Percentiles rank a stretch among this genome's conserved stretches.
Evolutionary conservation across 805 yeast species (phyloP).

Genomic region (Metschnikowia lunata): DNA sequence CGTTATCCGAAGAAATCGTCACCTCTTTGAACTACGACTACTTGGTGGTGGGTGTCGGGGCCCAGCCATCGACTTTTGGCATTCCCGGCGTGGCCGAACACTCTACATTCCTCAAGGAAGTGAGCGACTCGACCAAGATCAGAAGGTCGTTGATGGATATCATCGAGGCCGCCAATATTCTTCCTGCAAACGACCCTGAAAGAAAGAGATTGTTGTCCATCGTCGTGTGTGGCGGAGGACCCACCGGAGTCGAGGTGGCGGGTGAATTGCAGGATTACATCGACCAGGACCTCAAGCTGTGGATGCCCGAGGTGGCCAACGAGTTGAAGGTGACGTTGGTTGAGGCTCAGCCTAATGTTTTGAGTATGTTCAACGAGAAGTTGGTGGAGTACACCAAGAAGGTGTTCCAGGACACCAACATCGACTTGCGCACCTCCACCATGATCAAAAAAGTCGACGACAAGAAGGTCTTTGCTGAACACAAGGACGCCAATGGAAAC

Average conservation of each 20-base stretch:
- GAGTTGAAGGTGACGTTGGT: conserved; percentile 82
- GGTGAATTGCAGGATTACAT: conserved; percentile 94
- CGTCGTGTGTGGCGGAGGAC: conserved; percentile 97
- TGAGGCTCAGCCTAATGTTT: conserved; percentile 88
- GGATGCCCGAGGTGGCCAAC: conserved; percentile 81
- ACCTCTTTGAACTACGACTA: conserved; percentile 65
- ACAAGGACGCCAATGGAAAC: conserved; percentile 60
- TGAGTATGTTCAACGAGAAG: conserved; percentile 66
- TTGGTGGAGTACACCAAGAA: conserved; percentile 76
- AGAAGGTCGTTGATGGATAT: conserved; percentile 79
- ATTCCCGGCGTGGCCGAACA: conserved; percentile 90
- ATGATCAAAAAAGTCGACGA: conserved; percentile 84
- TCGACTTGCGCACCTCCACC: conserved; percentile 75
- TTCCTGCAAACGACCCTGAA: conserved; percentile 71
- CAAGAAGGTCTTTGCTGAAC: conserved; percentile 64
- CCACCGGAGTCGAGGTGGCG: conserved; percentile 97
- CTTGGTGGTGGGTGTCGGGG: conserved; percentile 90
- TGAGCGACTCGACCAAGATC: conserved; percentile 80
- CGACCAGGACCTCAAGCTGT: conserved; percentile 81
- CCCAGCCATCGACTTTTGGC: conserved; percentile 90
- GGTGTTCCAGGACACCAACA: conserved; percentile 61
- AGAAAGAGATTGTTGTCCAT: conserved; percentile 80
- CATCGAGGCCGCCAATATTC: conserved; percentile 81
- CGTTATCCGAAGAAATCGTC: conserved; percentile 41
- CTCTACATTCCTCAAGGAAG: conserved; percentile 86